Evolutionary conservation across 495 filamentous ascomycete species (phyloP), one percentile per base, ranked within the genome.

Genomic region (Aspergillus biplanus): DNA sequence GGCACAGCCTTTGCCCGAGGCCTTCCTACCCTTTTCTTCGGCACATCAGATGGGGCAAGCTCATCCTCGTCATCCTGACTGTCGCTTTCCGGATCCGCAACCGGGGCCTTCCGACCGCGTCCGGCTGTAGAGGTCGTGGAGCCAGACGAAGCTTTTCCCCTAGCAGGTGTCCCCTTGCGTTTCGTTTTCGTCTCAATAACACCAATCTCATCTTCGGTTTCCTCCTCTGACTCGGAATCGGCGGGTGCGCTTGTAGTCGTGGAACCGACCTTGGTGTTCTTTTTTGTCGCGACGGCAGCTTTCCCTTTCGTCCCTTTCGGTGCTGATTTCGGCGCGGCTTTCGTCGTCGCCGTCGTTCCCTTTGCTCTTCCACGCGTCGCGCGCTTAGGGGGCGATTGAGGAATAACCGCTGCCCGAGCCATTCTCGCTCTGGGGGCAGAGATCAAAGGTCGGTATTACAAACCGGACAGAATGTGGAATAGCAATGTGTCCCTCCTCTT

Each of bases 361-460:
- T 69, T 67, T 33, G 70, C 64, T 37, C 65, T 67, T n/a, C 72
- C 67, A 34, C 76, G 76, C 47, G 73, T 70, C 11, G 66, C 65
- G 58, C 75, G 70, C 62, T 78, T 78, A 18, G 64, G 72, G 21
- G 76, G 73, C 31, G 73, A 73, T 9, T 65, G 64, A 5, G 74
- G 76, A 33, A 80, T 75, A 46, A 79, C 69, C 35, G 78, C 78
- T 37, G 76, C 75, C 58, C 78, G 75, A 53, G 78, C 78, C 78
- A 80, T 80, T 32, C 18, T 66, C 64, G 44, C 31, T 58, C 18
- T 21, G 7, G 37, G 32, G 33, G 15, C 21, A 27, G 21, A 18
- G 31, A 31, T 48, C 18, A 15, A 42, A 46, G 58, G 39, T 63
- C 34, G 33, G 5, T 49, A 63, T 35, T 21, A 49, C n/a, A 32